phyloP scores from a whole-genome alignment of 2,329 filamentous ascomycete species.

The Trichoderma sp. region DNA sequence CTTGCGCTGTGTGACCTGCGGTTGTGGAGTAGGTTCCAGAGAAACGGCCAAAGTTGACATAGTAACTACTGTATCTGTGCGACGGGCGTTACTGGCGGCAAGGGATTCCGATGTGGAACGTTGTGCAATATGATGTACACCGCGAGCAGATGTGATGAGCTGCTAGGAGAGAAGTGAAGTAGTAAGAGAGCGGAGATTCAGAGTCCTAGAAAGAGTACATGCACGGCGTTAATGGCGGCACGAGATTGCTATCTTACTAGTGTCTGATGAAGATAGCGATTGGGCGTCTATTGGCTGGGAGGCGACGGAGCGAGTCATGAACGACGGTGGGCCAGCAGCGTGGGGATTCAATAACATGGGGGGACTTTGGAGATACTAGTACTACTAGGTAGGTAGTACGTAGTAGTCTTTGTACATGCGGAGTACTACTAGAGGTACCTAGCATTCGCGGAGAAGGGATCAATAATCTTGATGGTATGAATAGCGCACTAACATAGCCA shows the following conservation, averaged over 20 bases:
- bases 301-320: neutral
- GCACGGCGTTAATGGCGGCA: slow-evolving; percentile 7
- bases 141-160: neutral
- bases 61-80: neutral
- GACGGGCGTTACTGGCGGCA: slow-evolving; percentile 6
- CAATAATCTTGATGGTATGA: neutral
- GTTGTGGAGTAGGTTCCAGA: neutral
- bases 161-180: neutral
- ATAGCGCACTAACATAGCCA: neutral
- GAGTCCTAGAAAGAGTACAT: neutral
- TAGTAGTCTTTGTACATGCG: neutral
- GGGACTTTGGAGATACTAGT: neutral
- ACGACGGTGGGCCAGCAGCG: neutral
- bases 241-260: slow-evolving; percentile 2
- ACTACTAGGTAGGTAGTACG: no score
- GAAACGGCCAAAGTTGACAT: slow-evolving; percentile 6
- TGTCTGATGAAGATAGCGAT: neutral
- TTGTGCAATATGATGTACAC: neutral
- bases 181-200: neutral
- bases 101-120: neutral
- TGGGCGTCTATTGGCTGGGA: neutral
- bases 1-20: neutral
- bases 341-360: neutral
- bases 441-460: neutral
- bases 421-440: neutral